A percentile compares a stretch with the other conserved stretches of the same genome.
phyloP scores from a whole-genome alignment of 2,329 filamentous ascomycete genomes.

The Catunica adiposa region DNA sequence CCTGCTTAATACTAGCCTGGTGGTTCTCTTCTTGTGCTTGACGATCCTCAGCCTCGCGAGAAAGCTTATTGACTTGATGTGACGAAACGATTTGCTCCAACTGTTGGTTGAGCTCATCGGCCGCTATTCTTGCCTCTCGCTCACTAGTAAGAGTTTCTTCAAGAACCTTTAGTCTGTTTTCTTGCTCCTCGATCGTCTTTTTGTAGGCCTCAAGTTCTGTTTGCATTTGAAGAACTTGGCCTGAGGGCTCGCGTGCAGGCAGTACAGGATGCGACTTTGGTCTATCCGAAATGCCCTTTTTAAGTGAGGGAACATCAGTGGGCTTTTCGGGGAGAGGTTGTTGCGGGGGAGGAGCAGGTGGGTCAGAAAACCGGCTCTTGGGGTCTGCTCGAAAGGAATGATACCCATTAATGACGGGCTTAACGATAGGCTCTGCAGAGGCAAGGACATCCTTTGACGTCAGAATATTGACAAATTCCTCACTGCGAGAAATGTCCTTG shows the following conservation, averaged over 20 bases:
- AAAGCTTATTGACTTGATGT: background rate
- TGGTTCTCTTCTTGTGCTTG: background rate
- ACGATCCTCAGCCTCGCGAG: background rate
- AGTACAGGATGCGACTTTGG: constrained; percentile 42
- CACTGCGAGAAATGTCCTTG: constrained; percentile 67
- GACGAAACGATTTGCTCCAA: constrained; percentile 34
- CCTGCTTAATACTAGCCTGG: constrained; percentile 16
- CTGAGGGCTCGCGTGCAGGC: constrained; percentile 40
- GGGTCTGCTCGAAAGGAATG: constrained; percentile 50
- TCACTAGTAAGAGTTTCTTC: constrained; percentile 66
- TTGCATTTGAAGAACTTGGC: constrained; percentile 67
- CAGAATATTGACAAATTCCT: constrained; percentile 63
- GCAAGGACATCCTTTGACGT: constrained; percentile 54
- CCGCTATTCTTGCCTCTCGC: constrained; percentile 61
- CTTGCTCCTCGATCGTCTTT: constrained; percentile 51
- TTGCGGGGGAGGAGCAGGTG: constrained; percentile 81
- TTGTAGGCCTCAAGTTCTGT: constrained; percentile 73
- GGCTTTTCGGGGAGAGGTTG: constrained; percentile 90
- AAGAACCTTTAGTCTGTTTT: constrained; percentile 28
- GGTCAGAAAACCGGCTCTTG: constrained; percentile 78
- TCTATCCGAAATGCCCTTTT: constrained; percentile 60
- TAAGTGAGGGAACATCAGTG: constrained; percentile 52
- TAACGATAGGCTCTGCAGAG: constrained; percentile 33
- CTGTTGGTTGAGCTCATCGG: constrained; percentile 64
- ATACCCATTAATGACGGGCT: constrained; percentile 28